These are phyloP conservation scores for Penicillium cinerascens DNA, from an alignment of 495 filamentous ascomycete species.

Conservation along the genomic window DNA sequence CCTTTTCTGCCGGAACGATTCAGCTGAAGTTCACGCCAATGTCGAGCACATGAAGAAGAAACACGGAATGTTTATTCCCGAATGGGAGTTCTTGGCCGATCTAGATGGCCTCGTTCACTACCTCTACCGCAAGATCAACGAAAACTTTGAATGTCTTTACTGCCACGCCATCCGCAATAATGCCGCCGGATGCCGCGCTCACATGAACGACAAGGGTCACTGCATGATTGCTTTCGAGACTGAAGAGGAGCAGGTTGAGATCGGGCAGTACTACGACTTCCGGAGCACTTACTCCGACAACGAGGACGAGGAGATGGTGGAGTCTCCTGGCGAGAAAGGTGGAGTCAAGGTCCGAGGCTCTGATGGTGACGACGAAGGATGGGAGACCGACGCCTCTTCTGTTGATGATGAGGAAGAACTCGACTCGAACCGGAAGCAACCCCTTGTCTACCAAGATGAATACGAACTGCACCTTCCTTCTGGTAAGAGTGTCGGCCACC, in stretches of 20 bases:
- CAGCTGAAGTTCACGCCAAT: slow-evolving; percentile 68
- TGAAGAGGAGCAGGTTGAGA: slow-evolving; percentile 86
- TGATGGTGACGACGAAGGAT: slow-evolving; percentile 61
- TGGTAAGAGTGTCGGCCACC: slow-evolving; percentile 85
- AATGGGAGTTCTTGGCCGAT: slow-evolving; percentile 75
- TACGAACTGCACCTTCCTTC: slow-evolving; percentile 93
- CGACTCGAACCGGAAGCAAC: slow-evolving; percentile 50
- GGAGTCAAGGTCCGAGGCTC: slow-evolving; percentile 37
- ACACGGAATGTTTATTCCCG: slow-evolving; percentile 96
- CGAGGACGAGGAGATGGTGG: slow-evolving; percentile 47
- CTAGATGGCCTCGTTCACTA: slow-evolving; percentile 77
- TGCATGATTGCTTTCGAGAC: slow-evolving; percentile 92
- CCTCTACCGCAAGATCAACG: slow-evolving; percentile 68
- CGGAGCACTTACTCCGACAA: slow-evolving; percentile 88
- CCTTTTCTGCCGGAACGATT: slow-evolving; percentile 85
- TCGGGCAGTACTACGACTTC: slow-evolving; percentile 99
- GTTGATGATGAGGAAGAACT: slow-evolving; percentile 52
- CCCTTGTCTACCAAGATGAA: slow-evolving; percentile 77
- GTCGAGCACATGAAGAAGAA: slow-evolving; percentile 83
- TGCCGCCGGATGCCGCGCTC: slow-evolving; percentile 73
- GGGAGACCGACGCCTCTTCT: slow-evolving; percentile 91
- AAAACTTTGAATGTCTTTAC: slow-evolving; percentile 76
- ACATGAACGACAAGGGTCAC: slow-evolving; percentile 96
- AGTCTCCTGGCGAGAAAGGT: slow-evolving; percentile 30
- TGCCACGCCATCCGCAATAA: slow-evolving; percentile 77